Base-by-base conservation (phyloP, 352 stramenopile genomes). In the Globisporangium alternatum region DNA sequence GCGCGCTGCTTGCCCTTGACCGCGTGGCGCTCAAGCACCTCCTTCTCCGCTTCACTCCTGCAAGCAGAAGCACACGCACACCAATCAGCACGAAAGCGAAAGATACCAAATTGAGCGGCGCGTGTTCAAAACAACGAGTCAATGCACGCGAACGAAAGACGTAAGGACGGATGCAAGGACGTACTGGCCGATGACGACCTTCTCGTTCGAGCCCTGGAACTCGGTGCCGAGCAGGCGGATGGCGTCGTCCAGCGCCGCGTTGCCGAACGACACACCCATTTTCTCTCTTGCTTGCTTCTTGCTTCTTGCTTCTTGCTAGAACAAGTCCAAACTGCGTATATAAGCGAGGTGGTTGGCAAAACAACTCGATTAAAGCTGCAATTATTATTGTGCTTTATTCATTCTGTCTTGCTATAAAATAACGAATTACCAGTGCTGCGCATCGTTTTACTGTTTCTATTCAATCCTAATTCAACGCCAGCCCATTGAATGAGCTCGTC, bases 211-310 rank as follows among this genome's bases (percentile, higher is more conserved):
- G 61, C 81, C 80, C 56, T 74, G 59, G 66, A 92, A 76, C 66
- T 92, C 79, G 7, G 60, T 71, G 63, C 76, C 80, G 47, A 92
- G 72, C 68, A 87, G 78, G 64, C 79, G 77, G 61, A 92, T 83
- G 54, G 82, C 77, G 47, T 90, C 80, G 72, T 92, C 83, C 65
- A 83, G 57, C 22, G 74, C 68, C 45, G 68, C 69, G 49, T 71
- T 74, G 17, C 61, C 62, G 54, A 67, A 62, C 45, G 62, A 56
- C 37, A 62, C 28, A 19, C 60, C 60, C 60, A 65, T 65, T 65
- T 64, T 7, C 6, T 31, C 17, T 52, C 45, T 52, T 52, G 35
- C 10, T 41, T 41, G 35, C 5, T 37, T 10, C 5, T 28, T 28
- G 8, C 5, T 9, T 37, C 31, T 37, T 37, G 5, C 35, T 41